Evolutionary conservation across 257 asterid genomes (phyloP), one percentile per base, ranked within the genome.

Genomic region (Petrea volubilis): DNA sequence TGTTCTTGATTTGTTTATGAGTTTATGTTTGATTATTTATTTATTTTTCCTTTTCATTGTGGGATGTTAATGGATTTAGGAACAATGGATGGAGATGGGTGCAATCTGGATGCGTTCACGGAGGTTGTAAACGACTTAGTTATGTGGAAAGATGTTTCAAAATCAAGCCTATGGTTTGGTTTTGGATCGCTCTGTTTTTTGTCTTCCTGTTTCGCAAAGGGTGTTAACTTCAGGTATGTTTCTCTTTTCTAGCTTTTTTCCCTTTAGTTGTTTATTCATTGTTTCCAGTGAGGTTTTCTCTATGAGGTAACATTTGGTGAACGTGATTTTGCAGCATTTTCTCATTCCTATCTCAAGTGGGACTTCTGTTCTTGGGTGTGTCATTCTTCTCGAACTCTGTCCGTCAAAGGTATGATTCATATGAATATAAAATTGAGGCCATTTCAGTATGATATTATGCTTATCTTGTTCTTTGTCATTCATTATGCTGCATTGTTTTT

Each of bases 161-260:
- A 86, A 71, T 92, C 99, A 47, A 95, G 97, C 86, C 96, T 92
- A 68, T 95, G 98, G 99, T 95, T 95, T 53, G 99, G 99, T 28
- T 83, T 95, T 27, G 98, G 99, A 4, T 82, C 94, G 13, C 81
- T 92, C 46, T 90, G 92, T 77, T 90, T 89, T 73, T 73, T 90
- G 72, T 95, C 96, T 67, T 92, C 98, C 71, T 88, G 92, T 74
- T 95, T 89, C 73, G 71, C 96, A 1, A 79, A 41, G 67, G 93
- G 95, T 8, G 78, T 90, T 51, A 78, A 68, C 60, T 86, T 88
- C 66, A 95, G 98, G 99, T 95, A 75, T 58, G 81, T 51, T n/a
- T 44, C 34, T 11, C 18, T 24, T 60, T 53, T 67, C n/a, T 0
- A 36, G n/a, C n/a, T n/a, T n/a, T n/a, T 8, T 13, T 56, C 47